Percentiles rank a stretch among this genome's conserved stretches.
Conservation (phyloP, 345 rosid species). For the Bruguiera sexangula region DNA sequence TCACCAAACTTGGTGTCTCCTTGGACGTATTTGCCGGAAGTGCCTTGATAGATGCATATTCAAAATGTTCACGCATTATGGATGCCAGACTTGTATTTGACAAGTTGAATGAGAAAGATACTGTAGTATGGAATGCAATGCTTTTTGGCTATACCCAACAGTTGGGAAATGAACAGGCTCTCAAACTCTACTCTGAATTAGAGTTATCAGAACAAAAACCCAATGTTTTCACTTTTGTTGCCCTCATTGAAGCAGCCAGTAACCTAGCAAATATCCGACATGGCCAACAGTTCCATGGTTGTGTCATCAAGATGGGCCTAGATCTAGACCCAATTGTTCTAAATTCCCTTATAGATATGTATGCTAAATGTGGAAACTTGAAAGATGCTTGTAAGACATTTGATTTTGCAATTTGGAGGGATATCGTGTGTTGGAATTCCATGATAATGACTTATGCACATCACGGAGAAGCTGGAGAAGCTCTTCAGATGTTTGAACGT, state of each 20-base stretch:
- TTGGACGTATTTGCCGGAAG: constrained; percentile 51
- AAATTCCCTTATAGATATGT: constrained; percentile 70
- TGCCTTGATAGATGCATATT: constrained; percentile 63
- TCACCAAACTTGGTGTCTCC: constrained; percentile 50
- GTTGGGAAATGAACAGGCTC: constrained; percentile 57
- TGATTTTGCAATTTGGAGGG: constrained; percentile 37
- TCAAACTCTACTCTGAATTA: constrained; percentile 47
- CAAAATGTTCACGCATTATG: constrained; percentile 44
- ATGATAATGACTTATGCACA: constrained; percentile 63
- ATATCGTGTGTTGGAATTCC: constrained; percentile 67
- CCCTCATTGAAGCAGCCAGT: constrained; percentile 58
- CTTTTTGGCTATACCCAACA: constrained; percentile 60
- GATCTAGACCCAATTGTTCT: constrained; percentile 47
- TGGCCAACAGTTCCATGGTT: constrained; percentile 65
- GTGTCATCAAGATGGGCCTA: constrained; percentile 44
- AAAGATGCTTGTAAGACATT: constrained; percentile 53
- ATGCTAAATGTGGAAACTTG: constrained; percentile 72
- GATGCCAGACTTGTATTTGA: constrained; percentile 66
- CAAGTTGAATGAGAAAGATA: constrained; percentile 60
- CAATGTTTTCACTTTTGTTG: constrained; percentile 58
- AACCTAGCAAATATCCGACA: constrained; percentile 58
- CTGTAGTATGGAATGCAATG: constrained; percentile 80
- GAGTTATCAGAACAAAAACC: constrained; percentile 48
- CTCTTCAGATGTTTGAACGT: constrained; percentile 48
- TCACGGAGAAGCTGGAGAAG: constrained; percentile 60